Percentiles rank a stretch among this genome's conserved stretches.
These are phyloP conservation scores for Helichrysum umbraculigerum DNA, from an alignment of 129 eudicot genomes.

Conservation along the genomic window DNA sequence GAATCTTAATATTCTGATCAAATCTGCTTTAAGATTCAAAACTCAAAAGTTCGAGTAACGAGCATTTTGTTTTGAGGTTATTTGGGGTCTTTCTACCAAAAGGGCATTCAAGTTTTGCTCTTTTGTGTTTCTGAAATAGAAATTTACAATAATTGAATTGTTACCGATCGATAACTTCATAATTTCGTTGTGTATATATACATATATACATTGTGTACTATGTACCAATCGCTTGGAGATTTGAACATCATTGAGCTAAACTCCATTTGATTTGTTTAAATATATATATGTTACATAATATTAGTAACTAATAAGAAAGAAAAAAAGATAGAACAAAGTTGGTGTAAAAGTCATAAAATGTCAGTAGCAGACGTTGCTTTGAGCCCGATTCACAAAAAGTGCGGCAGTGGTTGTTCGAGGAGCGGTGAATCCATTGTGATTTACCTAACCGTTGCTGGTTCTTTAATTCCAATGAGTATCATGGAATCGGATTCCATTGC, in stretches of 20 bases:
- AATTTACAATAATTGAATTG: constrained; percentile 19
- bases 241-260: not conserved
- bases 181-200: not conserved
- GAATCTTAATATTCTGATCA: constrained; percentile 3
- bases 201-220: not conserved
- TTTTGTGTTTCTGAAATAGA: constrained; percentile 44
- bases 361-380: constrained; percentile 66
- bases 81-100: constrained; percentile 28
- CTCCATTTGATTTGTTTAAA: constrained; percentile 18
- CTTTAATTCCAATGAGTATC: constrained; percentile 59
- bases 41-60: constrained; percentile 2
- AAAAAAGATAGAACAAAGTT: not conserved
- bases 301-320: not conserved
- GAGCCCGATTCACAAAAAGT: constrained; percentile 45
- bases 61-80: constrained; percentile 29
- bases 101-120: constrained; percentile 38
- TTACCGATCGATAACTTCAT: constrained; percentile 8
- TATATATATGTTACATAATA: not conserved
- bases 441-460: constrained; percentile 58
- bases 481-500: constrained; percentile 81
- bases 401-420: constrained; percentile 39
- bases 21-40: constrained; percentile 12
- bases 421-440: constrained; percentile 53
- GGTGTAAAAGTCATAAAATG: constrained; percentile 41
- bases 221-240: constrained; percentile 14